Base-by-base conservation (phyloP, 1,284 basidiomycete species). In the Trichosporon coremiiforme region DNA sequence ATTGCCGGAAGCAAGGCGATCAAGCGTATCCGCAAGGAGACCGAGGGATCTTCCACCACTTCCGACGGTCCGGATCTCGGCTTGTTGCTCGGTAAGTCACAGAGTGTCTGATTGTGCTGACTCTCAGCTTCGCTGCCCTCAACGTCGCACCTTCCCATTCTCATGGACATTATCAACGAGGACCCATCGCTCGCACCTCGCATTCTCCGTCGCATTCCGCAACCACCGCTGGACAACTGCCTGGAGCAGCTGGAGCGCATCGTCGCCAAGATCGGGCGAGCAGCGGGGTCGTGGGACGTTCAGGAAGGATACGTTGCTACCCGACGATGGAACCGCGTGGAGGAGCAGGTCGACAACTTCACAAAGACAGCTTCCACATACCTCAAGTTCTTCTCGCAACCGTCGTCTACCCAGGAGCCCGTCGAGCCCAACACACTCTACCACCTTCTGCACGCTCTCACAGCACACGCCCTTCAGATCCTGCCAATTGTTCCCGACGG, bases 11-110 rank as follows among this genome's bases (percentile, higher is more conserved):
- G 57, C 36, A 73, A 74, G 66, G 66, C 70, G 13, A 65, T 67
- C 10, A 82, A 82, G 74, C 71, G 78, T 9, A 60, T 73, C 4
- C 76, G 76, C 57, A 72, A 76, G 50, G 74, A 72, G 10, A 60
- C 45, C 15, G 70, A 67, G 15, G 57, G 47, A 2, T 53, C 66
- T 2, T 53, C 35, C 5, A 29, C 57, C 4, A 31, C 68, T 12
- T 67, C 69, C 1, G 75, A 75, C 8, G 75, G 74, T 35, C 67
- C 79, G 1, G 82, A 83, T 67, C 70, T 80, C 10, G 82, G 80
- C 1, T 70, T 83, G 2, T 68, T 83, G 57, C 74, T 83, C 8
- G 79, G 81, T 83, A 66, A 69, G 79, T 75, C 3, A 47, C n/a
- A 25, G 8, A 36, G 31, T 29, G 7, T 10, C 12, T 9, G 12